These are phyloP conservation scores for Uronychia setigera DNA, from an alignment of 73 alveolate genomes.

Conservation along the genomic window DNA sequence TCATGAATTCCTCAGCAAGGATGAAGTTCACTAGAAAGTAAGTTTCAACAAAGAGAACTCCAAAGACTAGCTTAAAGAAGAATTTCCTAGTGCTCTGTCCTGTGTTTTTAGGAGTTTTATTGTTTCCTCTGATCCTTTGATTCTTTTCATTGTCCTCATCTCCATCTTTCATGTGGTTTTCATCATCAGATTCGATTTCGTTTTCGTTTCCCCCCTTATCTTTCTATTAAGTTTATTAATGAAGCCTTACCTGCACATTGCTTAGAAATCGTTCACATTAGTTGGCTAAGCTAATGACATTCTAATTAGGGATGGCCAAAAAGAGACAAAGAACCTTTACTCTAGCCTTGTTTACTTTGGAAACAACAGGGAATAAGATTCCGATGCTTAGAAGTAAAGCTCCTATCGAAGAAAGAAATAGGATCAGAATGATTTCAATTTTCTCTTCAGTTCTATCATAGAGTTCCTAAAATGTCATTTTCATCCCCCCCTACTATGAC, in stretches of 20 bases:
- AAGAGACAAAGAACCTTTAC: slow-evolving; percentile 41
- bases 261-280: slow-evolving; percentile 33
- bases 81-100: slow-evolving; percentile 26
- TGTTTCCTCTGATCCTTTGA: slow-evolving; percentile 18
- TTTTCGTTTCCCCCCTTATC: slow-evolving; percentile 9
- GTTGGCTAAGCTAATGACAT: background rate
- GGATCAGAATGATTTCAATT: background rate
- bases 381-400: slow-evolving; percentile 3
- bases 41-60: slow-evolving; percentile 12
- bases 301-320: slow-evolving; percentile 18
- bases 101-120: slow-evolving; percentile 38
- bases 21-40: slow-evolving; percentile 27
- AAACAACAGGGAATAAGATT: slow-evolving; percentile 33
- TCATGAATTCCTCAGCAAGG: background rate
- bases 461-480: slow-evolving; percentile 7
- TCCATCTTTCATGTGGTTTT: slow-evolving; percentile 1
- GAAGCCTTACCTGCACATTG: background rate
- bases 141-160: slow-evolving; percentile 1
- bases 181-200: slow-evolving; percentile 26
- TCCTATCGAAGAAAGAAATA: slow-evolving; percentile 16
- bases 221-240: background rate
- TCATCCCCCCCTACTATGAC: background rate
- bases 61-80: slow-evolving; percentile 24
- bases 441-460: slow-evolving; percentile 15
- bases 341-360: slow-evolving; percentile 20